Base-by-base conservation (phyloP, 495 filamentous ascomycete genomes). In the Daldinia childiae region DNA sequence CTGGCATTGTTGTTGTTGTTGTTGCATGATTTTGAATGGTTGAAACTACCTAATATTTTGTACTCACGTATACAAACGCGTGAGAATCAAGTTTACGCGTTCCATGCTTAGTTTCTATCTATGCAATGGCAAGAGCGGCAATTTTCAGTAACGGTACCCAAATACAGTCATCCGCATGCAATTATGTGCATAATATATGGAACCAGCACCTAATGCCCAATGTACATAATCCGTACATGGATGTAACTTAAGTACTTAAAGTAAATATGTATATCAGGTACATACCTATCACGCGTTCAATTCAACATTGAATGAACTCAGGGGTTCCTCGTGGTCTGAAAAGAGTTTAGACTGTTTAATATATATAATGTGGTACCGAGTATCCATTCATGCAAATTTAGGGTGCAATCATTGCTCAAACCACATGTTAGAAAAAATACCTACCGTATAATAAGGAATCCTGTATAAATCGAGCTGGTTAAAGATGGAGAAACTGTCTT, bases 81-180 rank as follows among this genome's bases (percentile, higher is more conserved):
- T 32, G 36, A 50, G 39, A 48, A 48, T 48, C 26, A 64, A 26
- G 58, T 62, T 48, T 60, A 66, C 69, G 69, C 69, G 69, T 72
- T 72, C 55, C 27, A 36, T 24, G 32, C 26, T 38, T 9, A 14
- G n/a, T 17, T 19, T 24, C 14, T 14, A 36, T 14, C 8, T 27
- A 30, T 67, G 58, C 27, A 54, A 72, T 41, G 64, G 70, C 14
- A 60, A 67, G 19, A 62, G 65, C 64, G 65, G 70, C 65, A 73
- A 68, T 55, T 57, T 57, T 12, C 38, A 36, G 7, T 48, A 50
- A n/a, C 9, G 27, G 27, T 29, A 29, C 27, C 27, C 27, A 6
- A 29, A 29, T 29, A 29, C 27, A 29, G 27, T 29, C 27, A 29
- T 29, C 4, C 5, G 27, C 27, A 29, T 29, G 27, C 27, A 29